Percentiles rank a stretch among this genome's conserved stretches.
Evolutionary conservation across 345 rosid species (phyloP).

Genomic region (Moringa oleifera): DNA sequence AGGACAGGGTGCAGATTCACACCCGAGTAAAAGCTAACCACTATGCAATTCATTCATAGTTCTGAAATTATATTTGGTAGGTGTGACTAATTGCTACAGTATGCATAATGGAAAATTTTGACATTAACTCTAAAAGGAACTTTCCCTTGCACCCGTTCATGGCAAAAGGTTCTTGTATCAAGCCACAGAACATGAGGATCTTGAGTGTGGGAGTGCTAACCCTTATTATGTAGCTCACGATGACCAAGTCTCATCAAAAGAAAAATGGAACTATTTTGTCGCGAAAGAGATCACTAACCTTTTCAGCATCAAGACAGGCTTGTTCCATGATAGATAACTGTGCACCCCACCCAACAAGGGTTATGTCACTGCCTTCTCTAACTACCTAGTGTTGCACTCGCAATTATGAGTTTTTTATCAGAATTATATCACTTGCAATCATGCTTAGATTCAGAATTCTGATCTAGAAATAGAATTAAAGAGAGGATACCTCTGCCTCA

Average conservation of each 20-base stretch:
- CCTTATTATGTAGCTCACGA: background rate
- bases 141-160: too few species aligned
- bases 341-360: slow-evolving; percentile 96
- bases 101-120: too few species aligned
- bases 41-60: too few species aligned
- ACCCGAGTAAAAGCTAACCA: too few species aligned
- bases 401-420: too few species aligned
- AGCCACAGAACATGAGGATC: background rate
- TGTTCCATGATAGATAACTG: slow-evolving; percentile 83
- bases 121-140: too few species aligned
- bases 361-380: slow-evolving; percentile 77
- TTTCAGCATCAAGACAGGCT: slow-evolving; percentile 76
- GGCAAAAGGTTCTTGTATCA: too few species aligned
- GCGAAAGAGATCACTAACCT: slow-evolving; percentile 25
- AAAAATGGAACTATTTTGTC: background rate
- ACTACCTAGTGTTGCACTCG: slow-evolving; percentile 46
- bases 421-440: too few species aligned
- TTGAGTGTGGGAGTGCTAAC: background rate
- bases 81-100: too few species aligned
- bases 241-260: background rate
- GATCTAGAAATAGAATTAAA: background rate
- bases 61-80: too few species aligned
- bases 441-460: slow-evolving; percentile 12
- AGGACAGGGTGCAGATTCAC: too few species aligned
- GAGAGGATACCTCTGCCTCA: slow-evolving; percentile 64